phyloP scores from a whole-genome alignment of 192 early-diverging fungal species.

The Dissophora ornata region DNA sequence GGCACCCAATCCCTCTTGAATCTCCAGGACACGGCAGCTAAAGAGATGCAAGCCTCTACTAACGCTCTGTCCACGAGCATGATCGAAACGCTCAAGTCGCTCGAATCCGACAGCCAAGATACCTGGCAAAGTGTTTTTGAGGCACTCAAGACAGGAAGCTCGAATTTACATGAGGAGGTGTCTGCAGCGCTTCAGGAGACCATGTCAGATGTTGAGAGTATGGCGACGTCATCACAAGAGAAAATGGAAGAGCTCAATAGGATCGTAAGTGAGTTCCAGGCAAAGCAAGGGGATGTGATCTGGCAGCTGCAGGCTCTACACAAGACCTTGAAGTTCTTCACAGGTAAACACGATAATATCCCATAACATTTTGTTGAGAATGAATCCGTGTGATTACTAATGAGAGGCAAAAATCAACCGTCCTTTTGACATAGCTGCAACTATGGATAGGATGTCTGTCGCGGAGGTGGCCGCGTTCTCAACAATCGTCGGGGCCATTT shows the following conservation, averaged over 20 bases:
- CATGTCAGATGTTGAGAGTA: background rate
- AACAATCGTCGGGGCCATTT: background rate
- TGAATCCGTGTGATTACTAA: too few species aligned
- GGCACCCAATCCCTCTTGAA: background rate
- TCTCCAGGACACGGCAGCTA: background rate
- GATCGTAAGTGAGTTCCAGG: slow-evolving; percentile 7
- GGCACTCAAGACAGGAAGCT: background rate
- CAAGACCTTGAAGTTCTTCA: background rate
- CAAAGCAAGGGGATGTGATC: background rate
- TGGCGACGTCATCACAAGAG: slow-evolving; percentile 12
- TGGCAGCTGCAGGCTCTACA: background rate
- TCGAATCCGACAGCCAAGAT: background rate
- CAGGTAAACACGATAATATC: background rate
- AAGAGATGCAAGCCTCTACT: background rate
- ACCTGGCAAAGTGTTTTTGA: slow-evolving; percentile 7
- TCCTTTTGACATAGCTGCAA: background rate
- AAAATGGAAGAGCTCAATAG: slow-evolving; percentile 14
- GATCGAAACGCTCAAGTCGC: background rate
- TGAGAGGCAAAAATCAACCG: too few species aligned
- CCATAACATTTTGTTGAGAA: too few species aligned
- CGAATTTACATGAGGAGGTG: background rate
- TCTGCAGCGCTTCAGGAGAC: background rate
- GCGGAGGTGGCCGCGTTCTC: background rate
- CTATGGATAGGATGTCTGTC: background rate
- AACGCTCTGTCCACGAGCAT: background rate